Evolutionary conservation across 2,329 filamentous ascomycete genomes (phyloP), one percentile per base, ranked within the genome.

Genomic region (Cordyceps pruinosa): DNA sequence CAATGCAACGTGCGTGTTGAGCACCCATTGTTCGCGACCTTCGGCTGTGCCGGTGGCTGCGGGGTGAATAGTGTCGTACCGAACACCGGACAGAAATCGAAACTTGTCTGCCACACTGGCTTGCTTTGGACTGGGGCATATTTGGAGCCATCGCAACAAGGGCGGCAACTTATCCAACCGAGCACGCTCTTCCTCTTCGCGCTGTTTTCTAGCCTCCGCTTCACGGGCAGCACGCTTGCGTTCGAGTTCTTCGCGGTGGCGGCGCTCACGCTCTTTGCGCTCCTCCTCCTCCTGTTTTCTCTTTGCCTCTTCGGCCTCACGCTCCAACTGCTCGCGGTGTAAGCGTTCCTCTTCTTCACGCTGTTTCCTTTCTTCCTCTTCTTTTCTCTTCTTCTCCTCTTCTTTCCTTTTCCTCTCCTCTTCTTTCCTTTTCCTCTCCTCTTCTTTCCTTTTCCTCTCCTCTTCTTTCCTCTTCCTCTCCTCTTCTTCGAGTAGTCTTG

Each of bases 1-100:
- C 15, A 87, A 70, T 9, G 84, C 84, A 50, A 80, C 83, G 57
- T 86, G 81, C 3, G 80, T 82, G 63, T 86, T 87, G 50, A 87
- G 75, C 56, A 87, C 69, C 84, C 84, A 87, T 62, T 84, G 82
- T 62, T 86, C 84, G 50, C 83, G 77, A n/a, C 82, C 83, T 47
- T 77, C 78, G 2, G 76, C 63, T 12, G 77, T 80, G 8, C 78
- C 78, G 6, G 77, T 81, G 15, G 77, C 72, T 30, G 76, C 75
- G 4, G 77, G 75, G 15, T 76, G 75, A 57, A 87, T 84, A 4
- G 82, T 86, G 66, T 87, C 84, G 64, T 82, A 86, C 23, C 84
- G 80, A 48, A 84, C 81, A 17, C 84, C 84, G 62, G 82, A 77
- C 60, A 85, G 79, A 47, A 70, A 73, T 60, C 74, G 74, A 66